Evolutionary conservation across 2,329 filamentous ascomycete genomes (phyloP), one percentile per base, ranked within the genome.

Genomic region (Aspergillus tanneri): DNA sequence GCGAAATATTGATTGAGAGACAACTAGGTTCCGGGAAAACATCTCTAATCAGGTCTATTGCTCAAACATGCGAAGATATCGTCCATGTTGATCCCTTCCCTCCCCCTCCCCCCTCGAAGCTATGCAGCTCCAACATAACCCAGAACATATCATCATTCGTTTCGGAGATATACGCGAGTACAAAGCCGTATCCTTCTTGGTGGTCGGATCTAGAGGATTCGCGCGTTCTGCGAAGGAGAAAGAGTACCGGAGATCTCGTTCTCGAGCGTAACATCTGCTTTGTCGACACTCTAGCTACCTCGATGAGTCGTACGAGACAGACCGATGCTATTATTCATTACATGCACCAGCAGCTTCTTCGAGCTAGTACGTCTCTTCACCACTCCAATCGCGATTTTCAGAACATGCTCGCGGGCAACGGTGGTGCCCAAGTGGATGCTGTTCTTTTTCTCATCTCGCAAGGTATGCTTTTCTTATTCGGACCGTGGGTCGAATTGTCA

Each of bases 241-340:
- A 85, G 64, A 92, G 87, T 61, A 73, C 83, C 43, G 84, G 84
- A 6, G 90, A 93, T 54, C 80, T 83, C 18, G 81, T 96, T 30
- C 74, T 97, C 37, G 92, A 97, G 64, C 82, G 92, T 23, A 99
- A 99, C 63, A 72, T 99, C 4, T 96, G 90, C 68, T 96, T 99
- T 64, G 84, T 96, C 49, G 92, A 97, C 71, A 92, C 88, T 2
- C 83, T 86, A 55, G 77, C 76, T 37, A 75, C 73, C 37, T 80
- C 78, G 28, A 78, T 83, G 43, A 77, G 81, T 53, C 55, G 56
- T 30, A 45, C 55, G 58, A 81, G 81, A 56, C 76, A 73, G 43
- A 82, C 84, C 41, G 78, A 82, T 30, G 75, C 76, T 5, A 80
- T 87, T 30, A 70, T 86, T 11, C 76, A 84, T 49, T 95, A 95